Evolutionary conservation across 192 early-diverging fungal species (phyloP).

Genomic region (Linnemannia hyalina): DNA sequence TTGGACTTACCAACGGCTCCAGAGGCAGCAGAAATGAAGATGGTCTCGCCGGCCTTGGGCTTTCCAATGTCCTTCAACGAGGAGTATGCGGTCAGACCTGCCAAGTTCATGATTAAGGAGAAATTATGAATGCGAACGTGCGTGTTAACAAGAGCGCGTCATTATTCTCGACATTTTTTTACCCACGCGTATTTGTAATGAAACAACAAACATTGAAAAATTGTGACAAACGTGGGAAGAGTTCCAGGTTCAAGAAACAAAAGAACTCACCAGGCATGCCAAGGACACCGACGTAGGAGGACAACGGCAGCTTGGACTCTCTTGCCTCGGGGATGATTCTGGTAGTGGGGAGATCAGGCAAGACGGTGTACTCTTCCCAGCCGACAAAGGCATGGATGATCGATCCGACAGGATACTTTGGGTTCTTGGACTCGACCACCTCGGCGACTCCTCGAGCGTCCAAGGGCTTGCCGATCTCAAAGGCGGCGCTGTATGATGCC

Average conservation of each 20-base stretch:
- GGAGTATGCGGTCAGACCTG: slow-evolving; percentile 36
- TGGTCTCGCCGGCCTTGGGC: slow-evolving; percentile 87
- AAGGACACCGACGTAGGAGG: slow-evolving; percentile 76
- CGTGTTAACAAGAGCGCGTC: neutral
- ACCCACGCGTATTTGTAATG: neutral
- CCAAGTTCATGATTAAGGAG: neutral
- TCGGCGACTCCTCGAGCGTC: slow-evolving; percentile 72
- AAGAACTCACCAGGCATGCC: slow-evolving; percentile 40
- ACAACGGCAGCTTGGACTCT: slow-evolving; percentile 62
- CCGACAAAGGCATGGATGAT: slow-evolving; percentile 68
- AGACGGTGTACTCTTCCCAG: slow-evolving; percentile 73
- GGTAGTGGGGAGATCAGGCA: slow-evolving; percentile 51
- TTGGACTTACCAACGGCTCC: slow-evolving; percentile 78
- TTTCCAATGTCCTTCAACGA: slow-evolving; percentile 74
- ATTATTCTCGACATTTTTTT: neutral
- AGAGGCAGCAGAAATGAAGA: slow-evolving; percentile 82
- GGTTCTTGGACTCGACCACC: slow-evolving; percentile 77
- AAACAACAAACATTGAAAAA: neutral
- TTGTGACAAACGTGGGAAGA: too few species aligned
- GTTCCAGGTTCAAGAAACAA: neutral
- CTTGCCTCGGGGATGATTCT: slow-evolving; percentile 60
- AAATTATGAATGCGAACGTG: neutral
- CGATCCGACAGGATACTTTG: slow-evolving; percentile 74
- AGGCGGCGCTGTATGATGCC: slow-evolving; percentile 32
- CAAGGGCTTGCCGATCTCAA: slow-evolving; percentile 75